phyloP scores from a whole-genome alignment of 2,329 filamentous ascomycete species.

The Microcyclospora tardicrescens region DNA sequence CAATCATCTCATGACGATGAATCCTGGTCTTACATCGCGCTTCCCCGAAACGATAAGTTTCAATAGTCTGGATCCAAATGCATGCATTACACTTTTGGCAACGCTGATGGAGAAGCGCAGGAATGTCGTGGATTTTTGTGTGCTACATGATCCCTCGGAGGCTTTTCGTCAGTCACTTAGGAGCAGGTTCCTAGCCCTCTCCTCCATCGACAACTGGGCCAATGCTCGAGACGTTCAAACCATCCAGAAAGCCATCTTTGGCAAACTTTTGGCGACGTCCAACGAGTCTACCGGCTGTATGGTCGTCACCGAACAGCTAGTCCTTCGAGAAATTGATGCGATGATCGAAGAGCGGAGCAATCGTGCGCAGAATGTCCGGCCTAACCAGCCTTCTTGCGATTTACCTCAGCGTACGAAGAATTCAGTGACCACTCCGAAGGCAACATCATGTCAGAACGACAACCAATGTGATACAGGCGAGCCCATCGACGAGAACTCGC shows the following conservation, averaged over 20 bases:
- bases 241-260: slow-evolving; percentile 40
- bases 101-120: slow-evolving; percentile 22
- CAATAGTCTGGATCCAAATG: slow-evolving; percentile 21
- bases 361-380: too few relatives aligned
- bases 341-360: slow-evolving; percentile 23
- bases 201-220: slow-evolving; percentile 41
- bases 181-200: slow-evolving; percentile 29
- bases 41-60: slow-evolving; percentile 53
- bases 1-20: slow-evolving; percentile 47
- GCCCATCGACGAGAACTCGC: background rate
- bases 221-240: slow-evolving; percentile 51
- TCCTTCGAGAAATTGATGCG: slow-evolving; percentile 18
- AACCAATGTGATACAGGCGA: background rate
- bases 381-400: too few relatives aligned
- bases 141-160: slow-evolving; percentile 12
- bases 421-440: background rate
- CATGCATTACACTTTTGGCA: slow-evolving; percentile 27
- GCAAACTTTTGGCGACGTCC: slow-evolving; percentile 17
- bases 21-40: slow-evolving; percentile 50
- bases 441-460: background rate
- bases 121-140: slow-evolving; percentile 16
- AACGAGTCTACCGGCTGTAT: slow-evolving; percentile 8
- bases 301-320: slow-evolving; percentile 12
- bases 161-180: slow-evolving; percentile 11
- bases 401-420: background rate